Conservation (phyloP, 345 rosid genomes). For the Aethionema arabicum region DNA sequence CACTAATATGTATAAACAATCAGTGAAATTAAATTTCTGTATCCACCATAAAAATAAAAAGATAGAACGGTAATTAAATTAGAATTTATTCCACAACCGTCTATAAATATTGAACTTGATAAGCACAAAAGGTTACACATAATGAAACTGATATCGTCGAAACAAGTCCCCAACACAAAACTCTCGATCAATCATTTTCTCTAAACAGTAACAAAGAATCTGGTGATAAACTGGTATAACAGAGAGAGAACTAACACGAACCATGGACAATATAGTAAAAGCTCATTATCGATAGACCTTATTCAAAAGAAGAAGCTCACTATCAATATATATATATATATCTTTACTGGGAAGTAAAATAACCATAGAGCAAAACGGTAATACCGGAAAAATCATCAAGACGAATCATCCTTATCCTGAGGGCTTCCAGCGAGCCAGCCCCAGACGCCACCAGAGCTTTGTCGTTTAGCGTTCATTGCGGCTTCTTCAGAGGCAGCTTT, state of each 20-base stretch:
- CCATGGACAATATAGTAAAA: neutral
- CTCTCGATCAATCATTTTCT: neutral
- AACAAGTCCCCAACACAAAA: too few relatives aligned
- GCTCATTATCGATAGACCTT: constrained; percentile 20
- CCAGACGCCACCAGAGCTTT: constrained; percentile 93
- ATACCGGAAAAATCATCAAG: constrained; percentile 5
- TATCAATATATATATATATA: neutral
- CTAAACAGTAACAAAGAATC: constrained; percentile 11
- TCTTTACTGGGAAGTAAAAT: constrained; percentile 20
- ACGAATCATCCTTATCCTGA: constrained; percentile 39
- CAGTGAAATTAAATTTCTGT: too few relatives aligned
- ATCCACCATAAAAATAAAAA: too few relatives aligned
- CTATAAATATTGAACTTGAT: too few relatives aligned
- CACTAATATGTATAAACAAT: too few relatives aligned
- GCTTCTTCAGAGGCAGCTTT: constrained; percentile 97
- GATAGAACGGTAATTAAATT: too few relatives aligned
- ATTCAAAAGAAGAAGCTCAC: constrained; percentile 14
- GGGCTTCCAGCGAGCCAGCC: constrained; percentile 95
- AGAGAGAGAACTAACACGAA: constrained; percentile 25
- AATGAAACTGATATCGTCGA: too few relatives aligned
- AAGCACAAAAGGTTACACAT: too few relatives aligned
- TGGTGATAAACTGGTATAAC: constrained; percentile 23
- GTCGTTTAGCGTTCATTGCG: constrained; percentile 65
- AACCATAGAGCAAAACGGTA: constrained; percentile 7
- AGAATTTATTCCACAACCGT: too few relatives aligned